These are phyloP conservation scores for Penicillium argentinense DNA, from an alignment of 495 filamentous ascomycete genomes.

Conservation along the genomic window DNA sequence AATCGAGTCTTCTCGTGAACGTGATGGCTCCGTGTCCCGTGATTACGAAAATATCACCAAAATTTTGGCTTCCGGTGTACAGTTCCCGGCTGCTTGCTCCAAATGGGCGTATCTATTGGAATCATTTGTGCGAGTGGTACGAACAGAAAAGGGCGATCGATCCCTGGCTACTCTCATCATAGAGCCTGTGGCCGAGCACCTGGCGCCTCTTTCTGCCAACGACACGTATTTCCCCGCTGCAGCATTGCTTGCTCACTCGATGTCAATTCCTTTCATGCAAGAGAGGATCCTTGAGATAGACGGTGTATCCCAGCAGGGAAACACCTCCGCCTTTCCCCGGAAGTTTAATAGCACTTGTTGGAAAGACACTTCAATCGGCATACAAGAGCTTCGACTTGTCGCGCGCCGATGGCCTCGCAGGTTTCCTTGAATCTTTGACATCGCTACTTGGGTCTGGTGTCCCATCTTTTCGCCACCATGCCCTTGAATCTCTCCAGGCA, in stretches of 20 bases:
- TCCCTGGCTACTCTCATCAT: slow-evolving; percentile 60
- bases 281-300: slow-evolving; percentile 8
- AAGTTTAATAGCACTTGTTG: slow-evolving; percentile 28
- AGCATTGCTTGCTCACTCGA: slow-evolving; percentile 35
- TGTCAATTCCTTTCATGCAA: slow-evolving; percentile 34
- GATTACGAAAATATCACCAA: slow-evolving; percentile 71
- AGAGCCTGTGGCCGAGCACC: slow-evolving; percentile 65
- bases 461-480: slow-evolving; percentile 26
- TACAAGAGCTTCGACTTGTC: slow-evolving; percentile 31
- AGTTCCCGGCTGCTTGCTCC: slow-evolving; percentile 38
- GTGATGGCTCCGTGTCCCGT: slow-evolving; percentile 43
- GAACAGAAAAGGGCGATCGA: slow-evolving; percentile 64
- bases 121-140: slow-evolving; percentile 56
- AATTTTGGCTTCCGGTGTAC: slow-evolving; percentile 63
- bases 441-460: slow-evolving; percentile 39
- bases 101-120: slow-evolving; percentile 64
- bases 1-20: slow-evolving; percentile 42
- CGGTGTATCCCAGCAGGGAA: background rate
- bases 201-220: slow-evolving; percentile 19
- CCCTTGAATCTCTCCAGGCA: slow-evolving; percentile 34
- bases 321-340: slow-evolving; percentile 20
- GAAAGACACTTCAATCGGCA: slow-evolving; percentile 26
- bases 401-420: slow-evolving; percentile 23
- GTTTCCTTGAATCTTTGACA: slow-evolving; percentile 41
- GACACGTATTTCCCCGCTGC: slow-evolving; percentile 30